A percentile compares a stretch with the other conserved stretches of the same genome.
Conservation (phyloP, 805 yeast species). For the Ogataea dorogensis region DNA sequence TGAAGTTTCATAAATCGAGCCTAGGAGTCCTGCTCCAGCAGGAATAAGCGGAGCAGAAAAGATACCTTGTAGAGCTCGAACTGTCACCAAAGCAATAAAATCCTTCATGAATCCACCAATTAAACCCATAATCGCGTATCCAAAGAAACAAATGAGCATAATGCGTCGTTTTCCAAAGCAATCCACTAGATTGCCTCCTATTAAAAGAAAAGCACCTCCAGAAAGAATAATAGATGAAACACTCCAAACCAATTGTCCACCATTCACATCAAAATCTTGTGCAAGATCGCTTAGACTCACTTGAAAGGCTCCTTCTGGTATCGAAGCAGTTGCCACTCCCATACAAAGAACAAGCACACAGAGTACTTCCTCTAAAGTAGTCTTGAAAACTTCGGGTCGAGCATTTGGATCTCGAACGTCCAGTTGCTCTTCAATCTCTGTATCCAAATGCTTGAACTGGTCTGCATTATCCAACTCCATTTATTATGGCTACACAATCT, state of each 20-base stretch:
- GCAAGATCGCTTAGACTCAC: slow-evolving; percentile 34
- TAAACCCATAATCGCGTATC: slow-evolving; percentile 16
- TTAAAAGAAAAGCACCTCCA: slow-evolving; percentile 36
- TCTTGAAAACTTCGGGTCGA: slow-evolving; percentile 33
- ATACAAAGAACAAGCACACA: slow-evolving; percentile 32
- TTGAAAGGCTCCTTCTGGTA: slow-evolving; percentile 35
- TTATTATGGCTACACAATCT: too few relatives aligned
- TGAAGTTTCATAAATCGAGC: slow-evolving; percentile 33
- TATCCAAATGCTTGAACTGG: background rate
- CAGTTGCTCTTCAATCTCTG: background rate
- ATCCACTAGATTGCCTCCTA: slow-evolving; percentile 40
- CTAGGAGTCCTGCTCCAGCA: slow-evolving; percentile 42
- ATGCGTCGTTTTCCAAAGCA: slow-evolving; percentile 36
- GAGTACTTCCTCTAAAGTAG: slow-evolving; percentile 31
- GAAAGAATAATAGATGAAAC: slow-evolving; percentile 36
- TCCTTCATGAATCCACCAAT: slow-evolving; percentile 34
- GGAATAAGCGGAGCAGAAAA: slow-evolving; percentile 39
- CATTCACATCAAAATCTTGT: slow-evolving; percentile 32
- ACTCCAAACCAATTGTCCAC: slow-evolving; percentile 41
- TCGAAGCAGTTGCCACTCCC: slow-evolving; percentile 34
- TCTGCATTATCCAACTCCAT: background rate
- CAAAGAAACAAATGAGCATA: slow-evolving; percentile 21
- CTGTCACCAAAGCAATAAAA: slow-evolving; percentile 34
- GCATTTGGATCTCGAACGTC: slow-evolving; percentile 11
- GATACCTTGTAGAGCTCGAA: slow-evolving; percentile 41